Base-by-base conservation (phyloP, 257 asterid genomes). In the Anisodus tanguticus region DNA sequence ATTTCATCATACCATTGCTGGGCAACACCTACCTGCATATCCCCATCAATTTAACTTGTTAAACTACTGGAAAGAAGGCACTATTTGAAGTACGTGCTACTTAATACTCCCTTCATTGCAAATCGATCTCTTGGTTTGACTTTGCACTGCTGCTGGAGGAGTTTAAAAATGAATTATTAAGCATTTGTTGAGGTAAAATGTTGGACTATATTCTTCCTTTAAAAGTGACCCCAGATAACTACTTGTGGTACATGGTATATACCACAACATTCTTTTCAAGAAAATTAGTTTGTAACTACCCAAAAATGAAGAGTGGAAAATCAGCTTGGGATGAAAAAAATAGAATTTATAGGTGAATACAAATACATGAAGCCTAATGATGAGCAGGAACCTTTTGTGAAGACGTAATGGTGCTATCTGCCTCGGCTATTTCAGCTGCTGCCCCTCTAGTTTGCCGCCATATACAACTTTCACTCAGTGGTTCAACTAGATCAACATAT, bases 371-470 rank as follows among this genome's bases (percentile, higher is more conserved):
- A 72, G 31, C 47, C 55, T 13, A 39, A 83, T 82, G 43, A 82
- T 72, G 8, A 85, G 19, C 37, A 43, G 37, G 43, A 62, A 92
- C 99, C 97, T 92, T 92, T 84, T 85, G 90, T 31, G 94, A 81
- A 71, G 97, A 89, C 31, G 83, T 83, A 39, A 84, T 90, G 55
- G 84, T 88, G 84, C 71, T 85, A 59, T 93, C 95, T 69, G 87
- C 86, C 84, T 88, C 92, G 1, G 94, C 90, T 80, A 90, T 89
- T 88, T 94, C 98, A 83, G 91, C 83, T 6, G 97, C 98, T 8
- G 99, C 91, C 76, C 99, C 98, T 90, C 98, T 93, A 60, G 93
- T 92, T 86, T 88, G 99, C 88, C 95, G 90, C 98, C 98, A 92
- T 85, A 93, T 85, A 84, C 93, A 91, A 81, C 91, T 93, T 88